Conservation (phyloP, 2,329 filamentous ascomycete species). For the Colletotrichum neosansevieriae region DNA sequence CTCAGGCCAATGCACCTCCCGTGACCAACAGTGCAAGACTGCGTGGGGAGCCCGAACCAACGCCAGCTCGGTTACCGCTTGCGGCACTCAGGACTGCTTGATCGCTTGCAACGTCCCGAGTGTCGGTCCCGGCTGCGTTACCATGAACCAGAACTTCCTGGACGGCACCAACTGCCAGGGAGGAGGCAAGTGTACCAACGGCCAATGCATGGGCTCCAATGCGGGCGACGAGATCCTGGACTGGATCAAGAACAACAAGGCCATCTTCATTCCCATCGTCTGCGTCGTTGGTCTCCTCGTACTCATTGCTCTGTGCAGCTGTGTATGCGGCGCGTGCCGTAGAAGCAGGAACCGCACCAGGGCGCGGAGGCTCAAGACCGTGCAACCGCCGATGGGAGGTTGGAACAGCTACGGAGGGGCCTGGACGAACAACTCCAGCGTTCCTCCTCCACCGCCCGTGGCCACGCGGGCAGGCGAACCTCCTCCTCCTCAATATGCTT, state of each 20-base stretch:
- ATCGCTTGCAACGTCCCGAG: slow-evolving; percentile 81
- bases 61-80: slow-evolving; percentile 84
- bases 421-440: slow-evolving; percentile 30
- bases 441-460: slow-evolving; percentile 31
- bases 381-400: slow-evolving; percentile 36
- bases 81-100: slow-evolving; percentile 73
- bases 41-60: slow-evolving; percentile 81
- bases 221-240: slow-evolving; percentile 76
- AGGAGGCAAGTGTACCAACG: slow-evolving; percentile 83
- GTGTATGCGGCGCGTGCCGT: slow-evolving; percentile 60
- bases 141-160: slow-evolving; percentile 89
- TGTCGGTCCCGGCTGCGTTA: slow-evolving; percentile 76
- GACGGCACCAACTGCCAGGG: slow-evolving; percentile 89
- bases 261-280: slow-evolving; percentile 84
- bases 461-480: slow-evolving; percentile 27
- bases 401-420: slow-evolving; percentile 42
- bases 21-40: slow-evolving; percentile 88
- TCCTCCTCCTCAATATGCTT: slow-evolving; percentile 23
- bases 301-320: slow-evolving; percentile 76
- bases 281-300: slow-evolving; percentile 77
- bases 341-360: slow-evolving; percentile 40
- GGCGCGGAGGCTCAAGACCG: slow-evolving; percentile 45
- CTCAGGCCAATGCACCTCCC: slow-evolving; percentile 93
- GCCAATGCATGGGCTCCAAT: slow-evolving; percentile 78
- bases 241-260: slow-evolving; percentile 83